These are phyloP conservation scores for Lachnellula cervina DNA, from an alignment of 2,329 filamentous ascomycete species.

Conservation along the genomic window DNA sequence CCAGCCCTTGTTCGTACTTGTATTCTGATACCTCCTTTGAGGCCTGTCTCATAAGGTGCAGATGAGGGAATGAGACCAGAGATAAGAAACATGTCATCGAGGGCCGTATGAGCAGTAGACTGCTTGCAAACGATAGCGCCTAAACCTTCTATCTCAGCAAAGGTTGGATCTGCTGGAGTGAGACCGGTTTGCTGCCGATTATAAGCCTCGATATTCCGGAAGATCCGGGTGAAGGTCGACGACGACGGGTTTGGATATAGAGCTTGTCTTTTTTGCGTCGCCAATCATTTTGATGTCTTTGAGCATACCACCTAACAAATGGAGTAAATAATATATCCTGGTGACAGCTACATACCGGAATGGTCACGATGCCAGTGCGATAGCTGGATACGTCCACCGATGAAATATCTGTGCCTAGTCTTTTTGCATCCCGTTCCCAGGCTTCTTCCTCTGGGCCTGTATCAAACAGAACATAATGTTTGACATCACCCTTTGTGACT, in stretches of 20 bases:
- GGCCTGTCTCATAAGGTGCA: conserved; percentile 45
- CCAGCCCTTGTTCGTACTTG: conserved; percentile 39
- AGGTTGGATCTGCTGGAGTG: conserved; percentile 47
- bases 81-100: conserved; percentile 48
- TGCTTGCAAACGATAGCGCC: conserved; percentile 39
- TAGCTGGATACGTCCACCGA: conserved; percentile 43
- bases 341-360: conserved; percentile 34
- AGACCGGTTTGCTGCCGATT: conserved; percentile 38
- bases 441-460: conserved; percentile 47
- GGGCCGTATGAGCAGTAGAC: conserved; percentile 38
- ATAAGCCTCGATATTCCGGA: conserved; percentile 46
- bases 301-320: conserved; percentile 36
- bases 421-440: conserved; percentile 45
- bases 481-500: conserved; percentile 39
- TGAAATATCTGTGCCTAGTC: conserved; percentile 39
- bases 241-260: conserved; percentile 28
- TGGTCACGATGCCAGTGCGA: conserved; percentile 54
- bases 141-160: conserved; percentile 41
- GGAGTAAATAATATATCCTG: not conserved
- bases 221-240: conserved; percentile 50
- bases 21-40: conserved; percentile 42
- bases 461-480: conserved; percentile 48
- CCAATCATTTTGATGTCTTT: conserved; percentile 45
- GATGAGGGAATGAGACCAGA: conserved; percentile 48
- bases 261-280: conserved; percentile 33